phyloP scores from a whole-genome alignment of 2,329 filamentous ascomycete genomes.

The Diplocarpon mali region DNA sequence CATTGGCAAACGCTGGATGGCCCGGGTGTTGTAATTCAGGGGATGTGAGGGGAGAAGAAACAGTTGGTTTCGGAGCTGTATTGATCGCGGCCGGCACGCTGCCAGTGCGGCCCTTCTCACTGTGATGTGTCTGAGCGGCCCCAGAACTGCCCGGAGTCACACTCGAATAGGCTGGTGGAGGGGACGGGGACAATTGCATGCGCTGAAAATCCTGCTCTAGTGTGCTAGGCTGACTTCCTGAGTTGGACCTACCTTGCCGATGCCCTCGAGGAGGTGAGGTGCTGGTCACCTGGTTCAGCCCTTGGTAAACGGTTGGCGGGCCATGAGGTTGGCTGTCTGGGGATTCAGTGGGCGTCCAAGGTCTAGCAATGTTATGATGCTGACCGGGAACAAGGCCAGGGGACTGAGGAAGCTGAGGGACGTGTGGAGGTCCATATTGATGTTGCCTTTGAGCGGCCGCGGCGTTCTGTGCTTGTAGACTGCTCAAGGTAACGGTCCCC shows the following conservation, averaged over 20 bases:
- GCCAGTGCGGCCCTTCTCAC: constrained; percentile 51
- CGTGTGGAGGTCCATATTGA: constrained; percentile 53
- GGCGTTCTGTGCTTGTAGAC: constrained; percentile 60
- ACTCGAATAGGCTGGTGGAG: constrained; percentile 91
- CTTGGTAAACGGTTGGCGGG: constrained; percentile 85
- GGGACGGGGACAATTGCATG: constrained; percentile 68
- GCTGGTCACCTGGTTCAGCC: constrained; percentile 53
- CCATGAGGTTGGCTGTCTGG: constrained; percentile 81
- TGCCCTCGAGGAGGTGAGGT: constrained; percentile 34
- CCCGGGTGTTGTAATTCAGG: constrained; percentile 42
- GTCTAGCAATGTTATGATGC: constrained; percentile 40
- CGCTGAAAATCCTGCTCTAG: constrained; percentile 79
- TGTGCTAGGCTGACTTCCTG: constrained; percentile 50
- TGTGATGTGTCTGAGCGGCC: constrained; percentile 51
- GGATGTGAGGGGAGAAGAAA: constrained; percentile 28
- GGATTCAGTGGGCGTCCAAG: constrained; percentile 91
- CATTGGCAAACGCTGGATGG: constrained; percentile 88
- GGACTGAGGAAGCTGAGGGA: constrained; percentile 29
- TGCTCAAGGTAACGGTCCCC: constrained; percentile 70
- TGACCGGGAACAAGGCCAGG: constrained; percentile 22
- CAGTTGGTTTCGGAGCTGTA: constrained; percentile 24
- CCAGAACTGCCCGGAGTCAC: constrained; percentile 42
- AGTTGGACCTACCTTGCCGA: constrained; percentile 25
- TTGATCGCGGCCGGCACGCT: constrained; percentile 21
- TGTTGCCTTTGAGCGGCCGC: constrained; percentile 72